Percentiles rank a stretch among this genome's conserved stretches.
Conservation (phyloP, 306 rosid genomes). For the Oemleria cerasiformis region DNA sequence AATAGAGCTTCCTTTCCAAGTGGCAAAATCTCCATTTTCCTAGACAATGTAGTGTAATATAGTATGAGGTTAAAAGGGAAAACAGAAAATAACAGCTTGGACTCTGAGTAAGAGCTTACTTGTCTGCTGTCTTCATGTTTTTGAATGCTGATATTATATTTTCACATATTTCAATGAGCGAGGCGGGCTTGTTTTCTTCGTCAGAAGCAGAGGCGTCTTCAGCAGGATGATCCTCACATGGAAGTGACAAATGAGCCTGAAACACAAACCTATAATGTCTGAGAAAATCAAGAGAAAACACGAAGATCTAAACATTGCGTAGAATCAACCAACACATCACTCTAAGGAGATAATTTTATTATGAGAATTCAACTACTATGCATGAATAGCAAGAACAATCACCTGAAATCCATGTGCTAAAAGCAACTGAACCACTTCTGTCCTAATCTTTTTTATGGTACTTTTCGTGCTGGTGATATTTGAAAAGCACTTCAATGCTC, state of each 20-base stretch:
- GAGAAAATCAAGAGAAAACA: neutral
- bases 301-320: no score
- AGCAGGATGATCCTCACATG: slow-evolving; percentile 27
- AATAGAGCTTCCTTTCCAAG: slow-evolving; percentile 68
- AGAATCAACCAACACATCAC: slow-evolving; percentile 1
- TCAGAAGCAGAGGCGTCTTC: slow-evolving; percentile 27
- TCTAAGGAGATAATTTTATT: no score
- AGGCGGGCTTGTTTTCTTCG: slow-evolving; percentile 25
- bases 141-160: slow-evolving; percentile 58
- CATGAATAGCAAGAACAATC: slow-evolving; percentile 21
- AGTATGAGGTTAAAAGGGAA: slow-evolving; percentile 5
- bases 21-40: slow-evolving; percentile 56
- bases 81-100: neutral
- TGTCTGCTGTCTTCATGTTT: slow-evolving; percentile 47
- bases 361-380: neutral
- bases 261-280: slow-evolving; percentile 16
- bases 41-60: slow-evolving; percentile 30
- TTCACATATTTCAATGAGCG: slow-evolving; percentile 50
- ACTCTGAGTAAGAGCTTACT: slow-evolving; percentile 49
- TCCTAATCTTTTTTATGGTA: slow-evolving; percentile 60
- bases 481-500: slow-evolving; percentile 70
- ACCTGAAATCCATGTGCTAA: slow-evolving; percentile 93
- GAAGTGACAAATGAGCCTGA: slow-evolving; percentile 66
- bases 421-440: slow-evolving; percentile 60
- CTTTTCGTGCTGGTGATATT: slow-evolving; percentile 51